Base-by-base conservation (phyloP, 2,329 filamentous ascomycete genomes). In the Torrubiella hemipterigena region DNA sequence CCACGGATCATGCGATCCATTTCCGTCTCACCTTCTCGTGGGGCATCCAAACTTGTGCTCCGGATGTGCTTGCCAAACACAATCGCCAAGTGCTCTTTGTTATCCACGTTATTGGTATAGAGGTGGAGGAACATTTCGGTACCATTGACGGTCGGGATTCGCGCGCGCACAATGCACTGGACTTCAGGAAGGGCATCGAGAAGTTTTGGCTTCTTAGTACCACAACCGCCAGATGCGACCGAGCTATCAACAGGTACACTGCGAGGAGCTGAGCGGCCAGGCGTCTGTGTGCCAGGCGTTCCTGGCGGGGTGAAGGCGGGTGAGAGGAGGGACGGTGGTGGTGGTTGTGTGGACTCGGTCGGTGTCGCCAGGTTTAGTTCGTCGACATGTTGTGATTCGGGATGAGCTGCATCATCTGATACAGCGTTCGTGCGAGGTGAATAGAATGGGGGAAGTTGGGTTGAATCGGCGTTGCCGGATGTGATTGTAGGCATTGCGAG, bases 101-200 rank as follows among this genome's bases (percentile, higher is more conserved):
- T 83, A 55, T 98, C 91, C 6, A 84, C 75, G 45, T 82, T 82
- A 57, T 98, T 98, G 40, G 78, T 78, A 59, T 98, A 98, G 1
- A 96, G 65, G 50, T 98, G 89, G 31, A 98, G 59, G 56, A 93
- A 98, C 86, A 98, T 96, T 56, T 98, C 87, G 9, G 86, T 82
- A 4, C 89, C 89, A 0, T 72, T 76, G 3, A 85, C 89, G 1
- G 89, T 96, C 1, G 91, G 91, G 45, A 98, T 98, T 33, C 91
- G 79, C 13, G 91, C 91, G 42, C 91, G 81, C 29, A 96, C 91
- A 41, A 93, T 77, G 60, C 91, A 98, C 52, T 84, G 77, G n/a
- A 98, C 89, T 16, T 81, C 60, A 7, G 89, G 91, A 2, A 96
- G 65, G 11, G 66, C 72, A 42, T 80, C 67, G 6, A 95, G 71